Base-by-base conservation (phyloP, 768 basidiomycete genomes). In the Cystobasidium ongulense region DNA sequence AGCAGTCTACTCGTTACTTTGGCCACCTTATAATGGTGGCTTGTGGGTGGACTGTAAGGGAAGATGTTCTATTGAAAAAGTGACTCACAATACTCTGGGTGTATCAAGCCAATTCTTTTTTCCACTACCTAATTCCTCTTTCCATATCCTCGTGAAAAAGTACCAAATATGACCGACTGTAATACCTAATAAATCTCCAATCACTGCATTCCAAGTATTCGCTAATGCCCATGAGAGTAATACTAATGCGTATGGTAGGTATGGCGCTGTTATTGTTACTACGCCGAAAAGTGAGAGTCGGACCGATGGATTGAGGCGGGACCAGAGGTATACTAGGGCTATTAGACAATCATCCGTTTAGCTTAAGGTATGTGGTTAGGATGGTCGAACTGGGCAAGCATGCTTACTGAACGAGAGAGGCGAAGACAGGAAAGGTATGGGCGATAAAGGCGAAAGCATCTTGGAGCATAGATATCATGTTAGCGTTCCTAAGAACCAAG, bases 311-410 rank as follows among this genome's bases (percentile, higher is more conserved):
- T 99, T 95, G 25, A 93, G 86, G 66, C 95, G 84, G 21, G 93
- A 92, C 96, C 96, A 99, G 74, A 98, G 84, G 81, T 99, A 99
- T 46, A 97, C 96, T 1, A 95, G 90, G 0, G 93, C 92, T 35
- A 95, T 21, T 50, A 86, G 0, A 92, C 43, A 13, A 46, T 46
- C 13, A 46, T 94, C 84, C 0, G 92, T 92, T 18, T 38, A 46
- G n/a, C n/a, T n/a, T n/a, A n/a, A n/a, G n/a, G n/a, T n/a, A n/a
- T n/a, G n/a, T n/a, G n/a, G n/a, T n/a, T n/a, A n/a, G n/a, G n/a
- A n/a, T n/a, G n/a, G n/a, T n/a, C n/a, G n/a, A n/a, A n/a, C n/a
- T n/a, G n/a, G n/a, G n/a, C n/a, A n/a, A n/a, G n/a, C n/a, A 46
- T 46, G 29, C 63, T 64, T 46, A 64, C 63, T 78, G 75, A 78